phyloP scores from a whole-genome alignment of 257 asterid genomes.

The Rubia yunnanensis region DNA sequence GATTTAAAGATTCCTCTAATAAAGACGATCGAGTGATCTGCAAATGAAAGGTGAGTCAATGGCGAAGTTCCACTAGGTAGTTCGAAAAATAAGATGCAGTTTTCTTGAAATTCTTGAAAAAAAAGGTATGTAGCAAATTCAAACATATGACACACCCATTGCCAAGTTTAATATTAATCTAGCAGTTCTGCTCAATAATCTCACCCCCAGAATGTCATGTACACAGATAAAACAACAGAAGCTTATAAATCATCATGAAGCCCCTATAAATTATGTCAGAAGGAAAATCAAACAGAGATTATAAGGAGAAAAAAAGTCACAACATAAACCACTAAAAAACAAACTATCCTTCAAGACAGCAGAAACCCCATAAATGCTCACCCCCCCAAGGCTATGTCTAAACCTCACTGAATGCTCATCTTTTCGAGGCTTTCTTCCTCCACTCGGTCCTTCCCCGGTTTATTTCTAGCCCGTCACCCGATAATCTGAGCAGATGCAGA shows the following conservation, averaged over 20 bases:
- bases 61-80: no score
- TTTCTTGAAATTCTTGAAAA: no score
- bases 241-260: not conserved
- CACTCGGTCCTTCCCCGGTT: constrained; percentile 89
- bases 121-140: no score
- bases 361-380: not conserved
- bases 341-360: constrained; percentile 5
- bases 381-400: not conserved
- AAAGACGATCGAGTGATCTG: no score
- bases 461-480: constrained; percentile 63
- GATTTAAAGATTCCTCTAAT: no score
- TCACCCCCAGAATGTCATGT: not conserved
- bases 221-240: not conserved
- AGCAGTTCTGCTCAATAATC: not conserved
- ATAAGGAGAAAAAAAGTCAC: not conserved
- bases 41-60: no score
- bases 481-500: constrained; percentile 43
- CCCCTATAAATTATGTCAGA: not conserved
- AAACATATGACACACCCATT: not conserved
- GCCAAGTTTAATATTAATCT: not conserved
- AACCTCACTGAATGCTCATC: constrained; percentile 21
- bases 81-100: no score
- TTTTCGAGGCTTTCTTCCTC: constrained; percentile 64
- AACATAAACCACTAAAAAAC: not conserved
- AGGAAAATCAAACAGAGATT: not conserved